Evolutionary conservation across 2,329 filamentous ascomycete species (phyloP), one percentile per base, ranked within the genome.

Genomic region (Emergomyces pasteurianus): DNA sequence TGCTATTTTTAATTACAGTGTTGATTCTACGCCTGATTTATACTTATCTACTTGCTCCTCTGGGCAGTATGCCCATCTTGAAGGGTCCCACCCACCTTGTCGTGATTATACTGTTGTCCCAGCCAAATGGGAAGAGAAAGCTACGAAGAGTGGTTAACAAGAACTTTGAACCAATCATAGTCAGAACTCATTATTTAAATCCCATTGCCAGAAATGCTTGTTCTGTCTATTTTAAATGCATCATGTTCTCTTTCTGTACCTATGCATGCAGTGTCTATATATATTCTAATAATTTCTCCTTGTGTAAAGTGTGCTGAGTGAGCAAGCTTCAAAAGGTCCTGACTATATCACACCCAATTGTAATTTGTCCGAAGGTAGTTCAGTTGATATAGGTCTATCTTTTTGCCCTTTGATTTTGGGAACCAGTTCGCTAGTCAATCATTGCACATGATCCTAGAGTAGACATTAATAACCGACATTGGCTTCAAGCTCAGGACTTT

Each of bases 361-460:
- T 55, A 55, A 55, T 31, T 40, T 38, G 18, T 55, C 31, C 36
- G 31, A 55, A 31, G 9, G 52, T 55, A 55, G 26, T 55, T 55
- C 52, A 55, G 52, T 55, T 55, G 52, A 55, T 55, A 55, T 55
- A 55, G 26, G 9, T 55, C 52, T 34, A 55, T 55, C 52, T 55
- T 55, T 55, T 55, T 23, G 21, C 52, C 31, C 52, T 36, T 55
- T 8, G 52, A 55, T 31, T 21, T 55, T 40, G 52, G 31, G 52
- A 55, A 40, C 26, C 31, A 31, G 26, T 40, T 55, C n/a, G 31
- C 52, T 40, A 55, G 36, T 31, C 31, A 55, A 49, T 10, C 46
- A 49, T 55, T 55, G 31, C 31, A 36, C 52, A 55, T 55, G 28
- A 55, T 55, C 12, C 52, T 55, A 55, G 52, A 40, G 52, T n/a